Evolutionary conservation across 176 grass and related monocot genomes (phyloP).

Genomic region (Melocanna baccifera): DNA sequence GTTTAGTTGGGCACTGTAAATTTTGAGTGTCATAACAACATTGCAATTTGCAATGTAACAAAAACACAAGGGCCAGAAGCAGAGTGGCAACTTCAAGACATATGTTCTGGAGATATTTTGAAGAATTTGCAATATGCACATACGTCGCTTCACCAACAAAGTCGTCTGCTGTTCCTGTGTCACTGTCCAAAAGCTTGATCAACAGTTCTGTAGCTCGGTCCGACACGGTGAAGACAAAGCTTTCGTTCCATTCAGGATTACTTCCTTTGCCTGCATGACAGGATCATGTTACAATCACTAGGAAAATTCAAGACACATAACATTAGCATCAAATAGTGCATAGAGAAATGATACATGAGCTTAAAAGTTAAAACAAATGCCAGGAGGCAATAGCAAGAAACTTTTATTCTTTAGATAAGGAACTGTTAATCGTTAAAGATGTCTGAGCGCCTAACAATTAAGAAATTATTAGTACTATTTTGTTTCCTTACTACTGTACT

Average conservation of each 20-base stretch:
- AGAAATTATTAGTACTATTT: neutral
- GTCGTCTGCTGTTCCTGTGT: conserved; percentile 60
- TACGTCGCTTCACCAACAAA: conserved; percentile 84
- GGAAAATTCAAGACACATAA: neutral
- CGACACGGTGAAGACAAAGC: conserved; percentile 77
- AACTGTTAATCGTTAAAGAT: neutral
- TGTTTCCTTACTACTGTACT: neutral
- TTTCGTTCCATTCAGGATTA: conserved; percentile 91
- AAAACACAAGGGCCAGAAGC: neutral
- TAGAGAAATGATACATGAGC: neutral
- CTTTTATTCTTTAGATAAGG: neutral
- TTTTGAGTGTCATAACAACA: neutral
- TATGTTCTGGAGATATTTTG: neutral
- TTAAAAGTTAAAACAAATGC: neutral
- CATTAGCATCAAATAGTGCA: conserved; percentile 1
- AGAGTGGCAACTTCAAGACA: conserved; percentile 3
- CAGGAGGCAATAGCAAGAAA: neutral
- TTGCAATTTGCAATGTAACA: neutral
- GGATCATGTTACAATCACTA: neutral
- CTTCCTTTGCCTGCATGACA: conserved; percentile 67
- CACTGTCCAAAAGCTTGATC: conserved; percentile 87
- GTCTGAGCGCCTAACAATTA: neutral
- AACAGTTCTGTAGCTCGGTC: conserved; percentile 53
- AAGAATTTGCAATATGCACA: conserved; percentile 17
- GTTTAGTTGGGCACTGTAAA: neutral